A percentile compares a stretch with the other conserved stretches of the same genome.
phyloP scores from a whole-genome alignment of 345 rosid species.

The Acer campestre region DNA sequence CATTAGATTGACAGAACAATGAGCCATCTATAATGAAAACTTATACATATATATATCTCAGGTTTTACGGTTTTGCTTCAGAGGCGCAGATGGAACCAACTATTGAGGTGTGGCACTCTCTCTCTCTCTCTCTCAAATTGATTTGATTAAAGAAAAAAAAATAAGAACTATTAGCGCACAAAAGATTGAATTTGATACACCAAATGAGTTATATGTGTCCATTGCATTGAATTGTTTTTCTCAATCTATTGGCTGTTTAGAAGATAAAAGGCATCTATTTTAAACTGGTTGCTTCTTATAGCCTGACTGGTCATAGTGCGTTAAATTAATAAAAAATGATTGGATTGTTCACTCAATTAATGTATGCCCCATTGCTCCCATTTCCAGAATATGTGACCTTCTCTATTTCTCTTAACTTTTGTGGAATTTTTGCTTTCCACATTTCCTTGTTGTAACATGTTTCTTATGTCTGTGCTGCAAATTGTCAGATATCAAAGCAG shows the following conservation, averaged over 20 bases:
- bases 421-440: background rate
- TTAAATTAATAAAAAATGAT: background rate
- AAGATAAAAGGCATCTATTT: background rate
- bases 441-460: background rate
- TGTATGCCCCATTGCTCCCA: background rate
- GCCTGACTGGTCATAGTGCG: background rate
- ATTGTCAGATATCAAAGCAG: background rate
- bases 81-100: constrained; percentile 95
- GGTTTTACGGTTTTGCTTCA: constrained; percentile 92
- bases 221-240: background rate
- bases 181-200: background rate
- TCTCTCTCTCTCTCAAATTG: constrained; percentile 1
- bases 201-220: background rate
- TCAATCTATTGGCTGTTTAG: background rate
- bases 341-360: background rate
- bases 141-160: background rate
- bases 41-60: constrained; percentile 29
- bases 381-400: background rate
- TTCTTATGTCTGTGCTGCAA: background rate
- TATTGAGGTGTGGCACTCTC: constrained; percentile 59
- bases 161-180: background rate
- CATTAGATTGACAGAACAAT: background rate
- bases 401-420: background rate
- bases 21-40: background rate
- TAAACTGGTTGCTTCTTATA: background rate